Evolutionary conservation across 305 asterid genomes (phyloP), one percentile per base, ranked within the genome.

Genomic region (Caryopteris hybrid): DNA sequence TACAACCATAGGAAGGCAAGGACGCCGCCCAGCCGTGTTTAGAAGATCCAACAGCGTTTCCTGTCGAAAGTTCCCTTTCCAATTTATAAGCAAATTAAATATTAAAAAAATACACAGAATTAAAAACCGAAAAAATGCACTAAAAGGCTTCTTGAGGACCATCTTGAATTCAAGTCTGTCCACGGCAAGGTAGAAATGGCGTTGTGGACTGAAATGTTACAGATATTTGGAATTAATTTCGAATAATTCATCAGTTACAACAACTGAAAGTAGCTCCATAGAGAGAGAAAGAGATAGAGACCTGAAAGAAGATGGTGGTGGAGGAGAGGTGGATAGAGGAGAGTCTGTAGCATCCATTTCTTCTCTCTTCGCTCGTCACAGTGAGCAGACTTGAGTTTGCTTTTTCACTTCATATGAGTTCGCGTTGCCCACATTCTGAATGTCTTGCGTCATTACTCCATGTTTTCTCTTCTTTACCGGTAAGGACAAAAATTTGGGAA

Each of bases 101-200:
- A 68, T 5, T 55, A 48, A 34, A 56, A 48, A 39, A 73, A n/a
- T 29, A 51, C 22, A 50, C 7, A 61, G 27, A 65, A 55, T 33
- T 61, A 14, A 42, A 27, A 71, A 14, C 14, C 66, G 25, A 21
- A 69, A 66, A 9, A n/a, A 57, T 45, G 27, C 20, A 66, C 20
- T 1, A 54, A 20, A 31, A 25, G 27, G 56, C 54, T 68, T 69
- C 66, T 31, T 11, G 9, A 47, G 42, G 13, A 93, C 99, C 95
- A 87, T 87, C 76, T 91, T 94, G 90, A 87, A 94, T 34, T 87
- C 92, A 51, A 77, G 71, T 55, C 96, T 81, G 64, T 94, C 99
- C 55, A 94, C 96, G 51, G 99, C 99, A 16, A 91, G 98, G 79
- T 91, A 94, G 79, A 86, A 91, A 79, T 94, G 99, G 79, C 95